phyloP scores from a whole-genome alignment of 140 eudicot genomes.

The Senecio squalidus region DNA sequence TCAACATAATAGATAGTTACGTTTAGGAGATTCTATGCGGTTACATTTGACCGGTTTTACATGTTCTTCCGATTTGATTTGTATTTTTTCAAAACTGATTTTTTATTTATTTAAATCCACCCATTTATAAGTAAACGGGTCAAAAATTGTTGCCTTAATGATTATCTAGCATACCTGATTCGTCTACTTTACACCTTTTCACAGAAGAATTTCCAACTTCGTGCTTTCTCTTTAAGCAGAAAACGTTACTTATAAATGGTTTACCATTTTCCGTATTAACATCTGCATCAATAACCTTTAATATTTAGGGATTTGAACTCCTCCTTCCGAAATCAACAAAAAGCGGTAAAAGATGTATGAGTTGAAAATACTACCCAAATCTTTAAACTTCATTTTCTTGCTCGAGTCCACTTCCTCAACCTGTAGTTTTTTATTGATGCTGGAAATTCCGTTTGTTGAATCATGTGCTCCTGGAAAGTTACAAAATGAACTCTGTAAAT shows the following conservation, averaged over 20 bases:
- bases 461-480: constrained; percentile 46
- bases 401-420: constrained; percentile 17
- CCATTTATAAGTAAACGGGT: neutral
- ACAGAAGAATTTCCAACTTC: constrained; percentile 21
- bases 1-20: neutral
- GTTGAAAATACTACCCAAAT: constrained; percentile 18
- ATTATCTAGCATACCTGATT: constrained; percentile 32
- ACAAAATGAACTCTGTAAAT: neutral
- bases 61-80: neutral
- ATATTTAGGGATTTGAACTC: neutral
- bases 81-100: neutral
- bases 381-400: constrained; percentile 25
- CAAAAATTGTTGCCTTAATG: neutral
- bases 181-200: constrained; percentile 43
- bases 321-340: neutral
- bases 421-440: constrained; percentile 5
- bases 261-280: constrained; percentile 2
- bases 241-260: neutral
- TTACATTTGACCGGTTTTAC: neutral
- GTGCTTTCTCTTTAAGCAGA: constrained; percentile 51
- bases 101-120: neutral
- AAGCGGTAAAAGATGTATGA: no score
- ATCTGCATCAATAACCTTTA: constrained; percentile 14
- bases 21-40: neutral
- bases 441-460: constrained; percentile 20